These are phyloP conservation scores for Kluyveromyces nonfermentans DNA, from an alignment of 805 yeast genomes.

Conservation along the genomic window DNA sequence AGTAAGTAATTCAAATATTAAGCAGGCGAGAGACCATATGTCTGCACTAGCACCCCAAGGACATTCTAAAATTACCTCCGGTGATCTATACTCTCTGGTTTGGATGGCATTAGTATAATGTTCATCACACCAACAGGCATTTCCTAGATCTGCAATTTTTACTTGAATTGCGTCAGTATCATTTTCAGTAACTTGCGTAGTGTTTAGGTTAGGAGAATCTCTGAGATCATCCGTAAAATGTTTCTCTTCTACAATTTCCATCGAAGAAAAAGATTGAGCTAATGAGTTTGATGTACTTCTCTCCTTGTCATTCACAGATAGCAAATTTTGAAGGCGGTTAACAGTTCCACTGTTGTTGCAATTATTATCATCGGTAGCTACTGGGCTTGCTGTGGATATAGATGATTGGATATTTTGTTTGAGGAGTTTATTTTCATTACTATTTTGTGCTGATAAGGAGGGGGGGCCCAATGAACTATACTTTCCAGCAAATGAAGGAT, in stretches of 20 bases:
- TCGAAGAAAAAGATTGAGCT: slow-evolving; percentile 3
- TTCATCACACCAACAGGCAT: slow-evolving; percentile 72
- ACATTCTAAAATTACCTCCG: slow-evolving; percentile 73
- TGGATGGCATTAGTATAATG: slow-evolving; percentile 87
- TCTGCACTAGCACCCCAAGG: slow-evolving; percentile 95
- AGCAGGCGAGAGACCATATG: slow-evolving; percentile 92
- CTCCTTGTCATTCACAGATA: neutral
- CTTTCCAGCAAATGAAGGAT: slow-evolving; percentile 10
- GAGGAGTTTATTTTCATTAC: neutral
- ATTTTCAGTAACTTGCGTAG: neutral
- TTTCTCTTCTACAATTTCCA: neutral
- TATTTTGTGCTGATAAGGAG: neutral
- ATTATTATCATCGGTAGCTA: neutral
- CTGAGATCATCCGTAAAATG: neutral
- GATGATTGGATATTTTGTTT: neutral
- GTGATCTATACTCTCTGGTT: slow-evolving; percentile 87
- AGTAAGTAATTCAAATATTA: slow-evolving; percentile 81
- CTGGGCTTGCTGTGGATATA: neutral
- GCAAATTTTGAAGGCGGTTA: neutral
- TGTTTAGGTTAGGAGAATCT: slow-evolving; percentile 1
- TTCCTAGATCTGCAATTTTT: slow-evolving; percentile 90
- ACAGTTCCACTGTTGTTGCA: neutral
- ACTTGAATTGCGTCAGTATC: slow-evolving; percentile 54
- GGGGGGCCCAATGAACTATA: neutral
- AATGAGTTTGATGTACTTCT: neutral